Conservation (phyloP, 2,329 filamentous ascomycete genomes). For the Claviceps pusilla region DNA sequence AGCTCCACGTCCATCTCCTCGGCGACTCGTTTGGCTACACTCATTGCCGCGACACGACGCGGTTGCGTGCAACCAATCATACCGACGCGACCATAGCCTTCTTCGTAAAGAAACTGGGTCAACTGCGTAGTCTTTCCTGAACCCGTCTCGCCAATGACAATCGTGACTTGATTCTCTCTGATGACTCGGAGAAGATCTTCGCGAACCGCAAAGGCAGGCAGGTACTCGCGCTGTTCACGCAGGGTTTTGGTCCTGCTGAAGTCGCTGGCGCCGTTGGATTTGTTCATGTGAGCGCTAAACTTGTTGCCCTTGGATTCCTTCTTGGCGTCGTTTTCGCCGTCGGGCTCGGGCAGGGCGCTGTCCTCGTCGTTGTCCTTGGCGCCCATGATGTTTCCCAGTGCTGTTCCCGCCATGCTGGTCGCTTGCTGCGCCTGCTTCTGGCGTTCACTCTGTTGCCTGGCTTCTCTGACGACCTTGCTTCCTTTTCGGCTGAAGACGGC, state of each 20-base stretch:
- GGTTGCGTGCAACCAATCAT: slow-evolving; percentile 96
- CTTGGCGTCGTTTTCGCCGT: slow-evolving; percentile 47
- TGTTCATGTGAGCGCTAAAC: slow-evolving; percentile 83
- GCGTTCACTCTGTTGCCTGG: slow-evolving; percentile 79
- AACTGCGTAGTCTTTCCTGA: slow-evolving; percentile 96
- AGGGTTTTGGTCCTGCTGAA: slow-evolving; percentile 90
- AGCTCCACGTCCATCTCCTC: slow-evolving; percentile 96
- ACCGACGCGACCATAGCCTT: slow-evolving; percentile 75
- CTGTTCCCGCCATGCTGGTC: slow-evolving; percentile 81
- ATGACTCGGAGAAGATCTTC: slow-evolving; percentile 87
- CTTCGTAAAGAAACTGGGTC: slow-evolving; percentile 90
- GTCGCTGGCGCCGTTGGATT: slow-evolving; percentile 66
- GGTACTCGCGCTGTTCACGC: slow-evolving; percentile 77
- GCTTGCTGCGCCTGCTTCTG: slow-evolving; percentile 91
- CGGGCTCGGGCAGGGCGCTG: slow-evolving; percentile 64
- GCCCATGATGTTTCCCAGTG: slow-evolving; percentile 87
- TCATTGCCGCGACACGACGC: slow-evolving; percentile 94
- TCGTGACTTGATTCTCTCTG: slow-evolving; percentile 89
- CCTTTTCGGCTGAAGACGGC: slow-evolving; percentile 94
- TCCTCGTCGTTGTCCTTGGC: slow-evolving; percentile 88
- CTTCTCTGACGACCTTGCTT: slow-evolving; percentile 81
- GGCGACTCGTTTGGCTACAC: slow-evolving; percentile 91
- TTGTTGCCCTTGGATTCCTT: slow-evolving; percentile 43
- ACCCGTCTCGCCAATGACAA: slow-evolving; percentile 92
- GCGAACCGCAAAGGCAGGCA: slow-evolving; percentile 90